phyloP scores from a whole-genome alignment of 2,329 filamentous ascomycete species.

The Arthrobotrys pseudoclavata region DNA sequence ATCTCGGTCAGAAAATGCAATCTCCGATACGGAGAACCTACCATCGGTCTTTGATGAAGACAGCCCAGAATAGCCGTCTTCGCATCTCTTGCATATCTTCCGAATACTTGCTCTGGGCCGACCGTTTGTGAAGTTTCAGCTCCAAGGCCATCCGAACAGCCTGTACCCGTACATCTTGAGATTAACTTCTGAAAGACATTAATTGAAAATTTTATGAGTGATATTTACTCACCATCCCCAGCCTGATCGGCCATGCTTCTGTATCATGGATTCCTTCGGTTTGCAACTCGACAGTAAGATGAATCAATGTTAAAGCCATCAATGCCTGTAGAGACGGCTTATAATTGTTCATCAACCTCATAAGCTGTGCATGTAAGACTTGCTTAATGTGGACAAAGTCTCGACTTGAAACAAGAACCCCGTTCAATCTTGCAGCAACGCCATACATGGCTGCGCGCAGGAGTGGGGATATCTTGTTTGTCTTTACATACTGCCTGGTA shows the following conservation, averaged over 20 bases:
- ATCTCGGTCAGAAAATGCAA: not conserved
- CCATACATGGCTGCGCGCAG: constrained; percentile 62
- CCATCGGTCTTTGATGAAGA: constrained; percentile 62
- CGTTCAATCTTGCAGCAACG: constrained; percentile 61
- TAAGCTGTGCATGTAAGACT: constrained; percentile 61
- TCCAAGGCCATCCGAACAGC: constrained; percentile 62
- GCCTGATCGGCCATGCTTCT: constrained; percentile 62
- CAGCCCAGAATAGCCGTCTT: constrained; percentile 62
- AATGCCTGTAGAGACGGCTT: constrained; percentile 61
- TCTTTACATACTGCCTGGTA: constrained; percentile 59
- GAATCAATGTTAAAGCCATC: constrained; percentile 62
- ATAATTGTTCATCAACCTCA: constrained; percentile 61
- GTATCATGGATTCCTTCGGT: constrained; percentile 62
- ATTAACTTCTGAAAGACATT: constrained; percentile 21
- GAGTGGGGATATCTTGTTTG: constrained; percentile 60
- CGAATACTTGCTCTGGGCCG: constrained; percentile 53
- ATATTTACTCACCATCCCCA: constrained; percentile 59
- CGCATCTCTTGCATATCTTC: constrained; percentile 61
- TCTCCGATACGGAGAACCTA: constrained; percentile 22
- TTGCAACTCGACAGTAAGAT: constrained; percentile 62
- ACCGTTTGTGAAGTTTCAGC: constrained; percentile 59
- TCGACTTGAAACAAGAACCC: constrained; percentile 61
- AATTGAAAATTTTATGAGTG: constrained; percentile 1
- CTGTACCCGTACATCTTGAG: constrained; percentile 26
- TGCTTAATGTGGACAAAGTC: constrained; percentile 63